phyloP scores from a whole-genome alignment of 345 rosid genomes.

The Arabis alpina region DNA sequence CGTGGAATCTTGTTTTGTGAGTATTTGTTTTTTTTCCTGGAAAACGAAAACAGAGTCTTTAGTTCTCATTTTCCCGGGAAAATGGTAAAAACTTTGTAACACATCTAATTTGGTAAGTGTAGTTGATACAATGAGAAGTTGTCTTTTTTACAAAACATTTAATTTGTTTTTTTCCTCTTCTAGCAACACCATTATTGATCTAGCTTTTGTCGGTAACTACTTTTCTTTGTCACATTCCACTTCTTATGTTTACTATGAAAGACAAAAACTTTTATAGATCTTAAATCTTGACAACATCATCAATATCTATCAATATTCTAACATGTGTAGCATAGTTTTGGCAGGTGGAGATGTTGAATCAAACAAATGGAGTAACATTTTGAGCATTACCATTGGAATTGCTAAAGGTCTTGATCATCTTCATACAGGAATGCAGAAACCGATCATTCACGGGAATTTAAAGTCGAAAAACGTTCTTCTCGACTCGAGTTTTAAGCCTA shows the following conservation, averaged over 20 bases:
- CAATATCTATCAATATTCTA: neutral
- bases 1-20: slow-evolving; percentile 5
- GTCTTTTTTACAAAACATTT: neutral
- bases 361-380: slow-evolving; percentile 60
- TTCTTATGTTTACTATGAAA: slow-evolving; percentile 18
- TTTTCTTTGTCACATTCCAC: slow-evolving; percentile 34
- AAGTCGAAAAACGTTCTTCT: slow-evolving; percentile 79
- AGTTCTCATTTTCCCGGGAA: slow-evolving; percentile 20
- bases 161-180: neutral
- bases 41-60: slow-evolving; percentile 12
- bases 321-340: slow-evolving; percentile 13
- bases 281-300: slow-evolving; percentile 25
- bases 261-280: slow-evolving; percentile 36
- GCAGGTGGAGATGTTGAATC: slow-evolving; percentile 66
- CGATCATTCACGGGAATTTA: slow-evolving; percentile 75
- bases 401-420: slow-evolving; percentile 79
- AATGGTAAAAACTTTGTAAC: slow-evolving; percentile 7
- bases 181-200: slow-evolving; percentile 35
- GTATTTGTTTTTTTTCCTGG: neutral
- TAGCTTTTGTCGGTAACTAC: slow-evolving; percentile 41
- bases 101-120: neutral
- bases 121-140: neutral
- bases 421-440: slow-evolving; percentile 65
- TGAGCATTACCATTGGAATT: slow-evolving; percentile 61
- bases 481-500: slow-evolving; percentile 57